These are phyloP conservation scores for Gossypium sturtianum DNA, from an alignment of 345 rosid genomes.

Conservation along the genomic window DNA sequence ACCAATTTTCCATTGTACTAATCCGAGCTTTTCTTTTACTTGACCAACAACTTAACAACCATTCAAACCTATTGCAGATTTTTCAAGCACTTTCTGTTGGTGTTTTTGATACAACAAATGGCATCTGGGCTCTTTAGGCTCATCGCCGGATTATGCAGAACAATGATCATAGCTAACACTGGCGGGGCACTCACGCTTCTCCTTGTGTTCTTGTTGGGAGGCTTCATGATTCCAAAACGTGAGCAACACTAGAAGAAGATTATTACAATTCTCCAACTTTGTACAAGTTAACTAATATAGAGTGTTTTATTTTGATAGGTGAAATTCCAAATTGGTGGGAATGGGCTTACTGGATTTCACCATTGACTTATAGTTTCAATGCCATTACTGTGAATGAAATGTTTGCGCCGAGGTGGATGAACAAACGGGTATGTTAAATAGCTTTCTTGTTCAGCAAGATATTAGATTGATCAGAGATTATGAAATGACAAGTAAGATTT, in stretches of 20 bases:
- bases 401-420: conserved; percentile 84
- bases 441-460: no score
- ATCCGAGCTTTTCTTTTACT: not conserved
- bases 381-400: conserved; percentile 70
- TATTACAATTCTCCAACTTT: no score
- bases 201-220: conserved; percentile 68
- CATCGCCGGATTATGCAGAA: conserved; percentile 63
- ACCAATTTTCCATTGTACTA: no score
- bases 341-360: conserved; percentile 94
- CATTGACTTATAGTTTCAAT: conserved; percentile 61
- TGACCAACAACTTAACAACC: not conserved
- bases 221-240: no score
- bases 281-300: not conserved
- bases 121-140: conserved; percentile 69
- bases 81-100: conserved; percentile 63
- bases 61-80: conserved; percentile 41
- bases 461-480: no score
- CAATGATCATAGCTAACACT: conserved; percentile 74
- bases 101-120: conserved; percentile 79
- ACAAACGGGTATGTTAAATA: conserved; percentile 35
- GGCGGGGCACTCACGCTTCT: conserved; percentile 73
- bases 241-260: no score
- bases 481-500: not conserved
- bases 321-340: conserved; percentile 75
- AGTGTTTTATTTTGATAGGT: conserved; percentile 28